Percentiles rank a stretch among this genome's conserved stretches.
These are phyloP conservation scores for Cudoniella acicularis DNA, from an alignment of 495 filamentous ascomycete genomes.

Conservation along the genomic window DNA sequence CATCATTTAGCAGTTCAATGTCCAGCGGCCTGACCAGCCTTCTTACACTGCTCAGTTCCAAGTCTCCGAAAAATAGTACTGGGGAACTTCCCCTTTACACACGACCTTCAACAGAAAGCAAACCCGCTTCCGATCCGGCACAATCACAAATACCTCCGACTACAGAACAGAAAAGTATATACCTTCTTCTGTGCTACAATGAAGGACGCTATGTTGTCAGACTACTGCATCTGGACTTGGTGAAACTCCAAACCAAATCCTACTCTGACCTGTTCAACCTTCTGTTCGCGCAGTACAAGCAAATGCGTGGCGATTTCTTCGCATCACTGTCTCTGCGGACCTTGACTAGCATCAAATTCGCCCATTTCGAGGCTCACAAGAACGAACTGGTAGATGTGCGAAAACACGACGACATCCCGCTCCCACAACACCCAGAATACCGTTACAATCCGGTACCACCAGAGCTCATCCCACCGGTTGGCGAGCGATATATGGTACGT, in stretches of 20 bases:
- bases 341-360: constrained; percentile 13
- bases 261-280: constrained; percentile 9
- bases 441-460: constrained; percentile 11
- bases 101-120: not conserved
- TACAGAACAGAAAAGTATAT: not conserved
- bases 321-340: not conserved
- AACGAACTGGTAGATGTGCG: constrained; percentile 11
- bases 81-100: not conserved
- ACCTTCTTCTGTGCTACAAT: constrained; percentile 13
- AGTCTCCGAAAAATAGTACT: not conserved
- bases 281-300: not conserved
- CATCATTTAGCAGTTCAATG: not conserved
- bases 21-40: not conserved
- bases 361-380: constrained; percentile 10
- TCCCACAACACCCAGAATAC: constrained; percentile 10
- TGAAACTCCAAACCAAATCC: not conserved
- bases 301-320: not conserved
- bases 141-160: not conserved
- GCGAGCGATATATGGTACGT: constrained; percentile 2
- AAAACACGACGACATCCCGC: constrained; percentile 12
- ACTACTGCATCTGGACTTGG: constrained; percentile 12
- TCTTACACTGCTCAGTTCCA: not conserved
- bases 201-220: constrained; percentile 10
- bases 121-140: not conserved
- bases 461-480: constrained; percentile 14